A percentile compares a stretch with the other conserved stretches of the same genome.
Evolutionary conservation across 2,329 filamentous ascomycete species (phyloP).

Genomic region (Acrocalymma vagum): DNA sequence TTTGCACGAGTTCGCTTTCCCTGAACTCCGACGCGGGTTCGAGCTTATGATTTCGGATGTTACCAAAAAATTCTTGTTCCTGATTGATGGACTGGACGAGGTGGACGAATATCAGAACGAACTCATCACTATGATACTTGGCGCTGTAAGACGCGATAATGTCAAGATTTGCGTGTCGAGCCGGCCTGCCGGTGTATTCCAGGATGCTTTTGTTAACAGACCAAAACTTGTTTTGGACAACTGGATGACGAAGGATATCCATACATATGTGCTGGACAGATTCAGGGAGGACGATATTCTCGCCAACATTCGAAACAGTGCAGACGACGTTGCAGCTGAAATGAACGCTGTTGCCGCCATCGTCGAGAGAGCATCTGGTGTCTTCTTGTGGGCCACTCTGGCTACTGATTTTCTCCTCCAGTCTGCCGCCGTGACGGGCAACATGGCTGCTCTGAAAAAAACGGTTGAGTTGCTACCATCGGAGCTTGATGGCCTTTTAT

Average conservation of each 20-base stretch:
- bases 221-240: conserved; percentile 32
- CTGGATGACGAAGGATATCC: conserved; percentile 28
- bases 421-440: conserved; percentile 25
- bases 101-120: conserved; percentile 30
- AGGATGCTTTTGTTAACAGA: conserved; percentile 30
- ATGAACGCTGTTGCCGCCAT: conserved; percentile 26
- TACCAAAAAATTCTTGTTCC: conserved; percentile 40
- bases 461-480: conserved; percentile 32
- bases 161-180: conserved; percentile 44
- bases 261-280: conserved; percentile 21
- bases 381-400: conserved; percentile 38
- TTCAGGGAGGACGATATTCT: conserved; percentile 28
- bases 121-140: conserved; percentile 28
- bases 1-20: conserved; percentile 25
- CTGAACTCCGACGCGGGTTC: conserved; percentile 31
- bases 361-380: conserved; percentile 32
- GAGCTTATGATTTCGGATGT: conserved; percentile 36
- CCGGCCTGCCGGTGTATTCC: conserved; percentile 26
- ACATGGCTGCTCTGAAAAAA: conserved; percentile 28
- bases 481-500: conserved; percentile 32
- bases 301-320: conserved; percentile 27
- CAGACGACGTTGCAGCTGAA: conserved; percentile 30
- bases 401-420: conserved; percentile 31
- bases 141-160: conserved; percentile 29
- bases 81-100: conserved; percentile 43